phyloP scores from a whole-genome alignment of 106 monocot genomes.

The Narthecium ossifragum region DNA sequence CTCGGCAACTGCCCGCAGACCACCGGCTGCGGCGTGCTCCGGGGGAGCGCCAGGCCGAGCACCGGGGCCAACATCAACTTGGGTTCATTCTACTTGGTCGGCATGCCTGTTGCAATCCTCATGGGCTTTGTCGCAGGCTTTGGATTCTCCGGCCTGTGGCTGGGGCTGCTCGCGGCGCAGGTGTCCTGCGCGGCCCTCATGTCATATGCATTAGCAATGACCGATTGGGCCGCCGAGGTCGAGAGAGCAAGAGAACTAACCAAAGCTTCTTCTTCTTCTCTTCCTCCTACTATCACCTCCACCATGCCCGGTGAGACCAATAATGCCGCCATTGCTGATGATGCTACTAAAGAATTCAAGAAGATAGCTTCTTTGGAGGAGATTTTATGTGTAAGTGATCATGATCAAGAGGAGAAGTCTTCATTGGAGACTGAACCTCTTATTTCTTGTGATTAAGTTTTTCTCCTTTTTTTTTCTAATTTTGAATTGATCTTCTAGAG shows the following conservation, averaged over 20 bases:
- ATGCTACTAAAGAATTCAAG: neutral
- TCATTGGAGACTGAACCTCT: conserved; percentile 28
- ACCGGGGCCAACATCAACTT: conserved; percentile 76
- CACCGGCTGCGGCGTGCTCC: conserved; percentile 73
- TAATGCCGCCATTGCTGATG: neutral
- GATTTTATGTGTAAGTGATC: conserved; percentile 9
- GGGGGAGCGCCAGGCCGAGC: conserved; percentile 75
- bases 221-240: conserved; percentile 62
- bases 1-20: conserved; percentile 97
- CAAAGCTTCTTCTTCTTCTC: conserved; percentile 11
- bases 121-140: conserved; percentile 47
- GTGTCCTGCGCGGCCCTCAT: conserved; percentile 58
- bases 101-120: conserved; percentile 59
- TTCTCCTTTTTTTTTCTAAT: neutral
- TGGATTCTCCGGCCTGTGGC: conserved; percentile 84
- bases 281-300: no score
- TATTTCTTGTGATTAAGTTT: neutral
- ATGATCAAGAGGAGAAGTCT: conserved; percentile 4
- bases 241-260: conserved; percentile 55
- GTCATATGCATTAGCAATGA: conserved; percentile 28
- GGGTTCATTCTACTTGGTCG: conserved; percentile 79
- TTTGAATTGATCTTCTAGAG: neutral
- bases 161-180: conserved; percentile 77
- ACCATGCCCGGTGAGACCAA: neutral
- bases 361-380: conserved; percentile 8